Evolutionary conservation across 352 stramenopile species (phyloP).

Genomic region (Globisporangium spinosum): DNA sequence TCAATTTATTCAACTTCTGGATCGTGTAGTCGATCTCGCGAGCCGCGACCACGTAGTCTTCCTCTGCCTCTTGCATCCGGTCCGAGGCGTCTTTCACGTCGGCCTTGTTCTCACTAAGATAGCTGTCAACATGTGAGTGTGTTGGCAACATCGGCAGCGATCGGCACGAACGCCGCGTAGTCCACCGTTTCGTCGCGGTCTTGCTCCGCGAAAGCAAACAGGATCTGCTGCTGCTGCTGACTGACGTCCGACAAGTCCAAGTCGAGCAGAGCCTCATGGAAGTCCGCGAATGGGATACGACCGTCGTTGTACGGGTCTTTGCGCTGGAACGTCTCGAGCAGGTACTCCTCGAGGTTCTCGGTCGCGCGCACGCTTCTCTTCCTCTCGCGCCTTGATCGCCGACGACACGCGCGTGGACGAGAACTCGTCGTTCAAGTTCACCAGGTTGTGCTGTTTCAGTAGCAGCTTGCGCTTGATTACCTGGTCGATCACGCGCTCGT

Average conservation of each 20-base stretch:
- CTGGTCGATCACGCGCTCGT: conserved; percentile 51
- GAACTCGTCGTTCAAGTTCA: conserved; percentile 63
- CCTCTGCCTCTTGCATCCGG: conserved; percentile 19
- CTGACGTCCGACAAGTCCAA: conserved; percentile 32
- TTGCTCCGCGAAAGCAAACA: conserved; percentile 47
- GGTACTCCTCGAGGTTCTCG: conserved; percentile 42
- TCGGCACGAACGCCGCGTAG: conserved; percentile 42
- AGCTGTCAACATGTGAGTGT: conserved; percentile 23
- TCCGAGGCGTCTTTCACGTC: conserved; percentile 18
- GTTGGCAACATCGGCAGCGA: conserved; percentile 49
- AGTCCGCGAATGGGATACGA: conserved; percentile 41
- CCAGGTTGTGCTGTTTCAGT: conserved; percentile 33
- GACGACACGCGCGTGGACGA: conserved; percentile 46
- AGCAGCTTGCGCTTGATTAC: conserved; percentile 57
- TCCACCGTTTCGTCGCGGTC: conserved; percentile 62
- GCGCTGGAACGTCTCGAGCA: conserved; percentile 60
- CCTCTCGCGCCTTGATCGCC: conserved; percentile 31
- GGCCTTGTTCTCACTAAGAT: not conserved
- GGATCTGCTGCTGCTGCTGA: conserved; percentile 36
- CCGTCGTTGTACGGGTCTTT: conserved; percentile 67
- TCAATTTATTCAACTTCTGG: conserved; percentile 33
- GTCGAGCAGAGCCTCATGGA: conserved; percentile 34
- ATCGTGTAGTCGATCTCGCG: conserved; percentile 41
- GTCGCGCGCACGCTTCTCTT: conserved; percentile 34
- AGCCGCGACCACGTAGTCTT: conserved; percentile 27